Percentiles rank a stretch among this genome's conserved stretches.
These are phyloP conservation scores for Diutina siamensis DNA, from an alignment of 1,139 yeast species.

Conservation along the genomic window DNA sequence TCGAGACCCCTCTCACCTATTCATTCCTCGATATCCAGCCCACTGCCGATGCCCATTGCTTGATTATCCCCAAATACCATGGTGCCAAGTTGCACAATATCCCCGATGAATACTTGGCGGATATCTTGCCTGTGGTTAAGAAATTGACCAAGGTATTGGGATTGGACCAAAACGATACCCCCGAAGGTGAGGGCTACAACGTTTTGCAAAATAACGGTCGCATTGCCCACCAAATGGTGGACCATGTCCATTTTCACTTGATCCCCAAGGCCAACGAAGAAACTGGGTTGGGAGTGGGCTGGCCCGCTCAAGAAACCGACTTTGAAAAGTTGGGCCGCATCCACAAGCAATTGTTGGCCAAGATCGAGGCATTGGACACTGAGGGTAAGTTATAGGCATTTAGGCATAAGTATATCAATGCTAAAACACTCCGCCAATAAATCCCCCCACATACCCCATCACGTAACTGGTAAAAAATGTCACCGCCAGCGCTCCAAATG, in stretches of 20 bases:
- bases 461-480: constrained; percentile 74
- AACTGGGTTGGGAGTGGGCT: constrained; percentile 74
- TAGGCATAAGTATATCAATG: not conserved
- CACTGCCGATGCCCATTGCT: constrained; percentile 75
- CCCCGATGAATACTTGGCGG: constrained; percentile 83
- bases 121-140: constrained; percentile 78
- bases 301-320: constrained; percentile 82
- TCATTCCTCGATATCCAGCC: constrained; percentile 93
- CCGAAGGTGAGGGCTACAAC: constrained; percentile 77
- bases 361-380: constrained; percentile 21
- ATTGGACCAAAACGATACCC: constrained; percentile 41
- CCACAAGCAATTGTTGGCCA: constrained; percentile 50
- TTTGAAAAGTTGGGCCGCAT: constrained; percentile 55
- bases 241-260: constrained; percentile 92
- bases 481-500: constrained; percentile 85
- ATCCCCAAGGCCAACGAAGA: constrained; percentile 70
- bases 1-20: constrained; percentile 68
- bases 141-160: constrained; percentile 65
- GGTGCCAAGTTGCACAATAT: constrained; percentile 86
- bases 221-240: constrained; percentile 89
- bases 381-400: constrained; percentile 9
- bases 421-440: constrained; percentile 8
- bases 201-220: constrained; percentile 85
- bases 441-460: constrained; percentile 61
- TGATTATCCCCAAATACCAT: constrained; percentile 83